These are phyloP conservation scores for Caryopteris hybrid DNA, from an alignment of 305 asterid species.

Conservation along the genomic window DNA sequence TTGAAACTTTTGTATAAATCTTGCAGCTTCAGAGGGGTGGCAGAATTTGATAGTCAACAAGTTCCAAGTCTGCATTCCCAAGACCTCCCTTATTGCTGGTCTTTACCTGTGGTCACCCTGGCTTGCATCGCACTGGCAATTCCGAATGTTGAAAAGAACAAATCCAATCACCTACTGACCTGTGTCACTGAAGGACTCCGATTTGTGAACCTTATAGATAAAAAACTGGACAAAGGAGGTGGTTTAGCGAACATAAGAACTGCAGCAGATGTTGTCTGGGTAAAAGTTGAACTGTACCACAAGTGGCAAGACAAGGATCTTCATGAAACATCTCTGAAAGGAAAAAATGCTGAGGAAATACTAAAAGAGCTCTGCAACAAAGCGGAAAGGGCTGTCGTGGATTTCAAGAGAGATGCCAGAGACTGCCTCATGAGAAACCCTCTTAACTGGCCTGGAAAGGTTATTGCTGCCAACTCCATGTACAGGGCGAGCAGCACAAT, in stretches of 20 bases:
- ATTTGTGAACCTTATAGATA: constrained; percentile 27
- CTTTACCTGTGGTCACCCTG: constrained; percentile 36
- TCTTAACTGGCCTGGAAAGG: constrained; percentile 30
- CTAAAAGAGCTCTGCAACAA: constrained; percentile 13
- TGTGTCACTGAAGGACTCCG: constrained; percentile 32
- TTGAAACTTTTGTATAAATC: constrained; percentile 22
- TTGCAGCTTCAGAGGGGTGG: constrained; percentile 26
- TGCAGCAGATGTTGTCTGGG: constrained; percentile 34
- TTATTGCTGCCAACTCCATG: constrained; percentile 43
- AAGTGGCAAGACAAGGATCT: no score
- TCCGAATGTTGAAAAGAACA: constrained; percentile 20
- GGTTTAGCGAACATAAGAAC: constrained; percentile 19
- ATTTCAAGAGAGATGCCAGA: constrained; percentile 22
- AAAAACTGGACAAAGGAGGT: constrained; percentile 14
- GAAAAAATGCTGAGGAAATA: constrained; percentile 2
- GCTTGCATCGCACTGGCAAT: constrained; percentile 40
- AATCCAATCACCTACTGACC: neutral
- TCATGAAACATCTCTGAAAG: constrained; percentile 6
- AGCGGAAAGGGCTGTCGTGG: constrained; percentile 26
- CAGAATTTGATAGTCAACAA: constrained; percentile 20
- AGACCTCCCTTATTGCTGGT: constrained; percentile 38
- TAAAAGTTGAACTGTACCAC: constrained; percentile 25
- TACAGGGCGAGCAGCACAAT: constrained; percentile 25
- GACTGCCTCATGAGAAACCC: constrained; percentile 25
- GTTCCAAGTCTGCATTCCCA: constrained; percentile 22